Evolutionary conservation across 163 green algal species (phyloP), one percentile per base, ranked within the genome.

Genomic region (Trebouxiophyceae sp.): DNA sequence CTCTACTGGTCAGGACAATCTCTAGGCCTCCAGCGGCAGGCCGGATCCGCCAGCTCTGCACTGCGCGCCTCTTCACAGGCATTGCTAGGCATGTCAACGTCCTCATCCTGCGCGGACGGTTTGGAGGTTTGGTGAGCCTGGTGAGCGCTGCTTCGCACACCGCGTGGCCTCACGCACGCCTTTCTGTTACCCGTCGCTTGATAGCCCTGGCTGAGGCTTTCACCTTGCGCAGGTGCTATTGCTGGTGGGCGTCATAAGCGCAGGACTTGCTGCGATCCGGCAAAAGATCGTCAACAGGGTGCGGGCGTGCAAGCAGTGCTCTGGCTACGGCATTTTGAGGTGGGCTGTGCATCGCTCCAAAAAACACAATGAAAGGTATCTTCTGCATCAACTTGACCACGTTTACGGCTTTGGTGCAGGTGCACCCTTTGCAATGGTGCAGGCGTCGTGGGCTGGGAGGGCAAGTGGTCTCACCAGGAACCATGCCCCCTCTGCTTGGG

Each of bases 401-500:
- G 22, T 16, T 2, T 44, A 24, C 12, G 5, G 7, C 2, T 44
- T 8, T 24, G 28, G 1, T 28, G 62, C 62, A 74, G 68, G 62
- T 91, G 84, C 71, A 67, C 76, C 6, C 68, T 91, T 16, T 91
- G 84, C 57, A 69, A 75, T 28, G 84, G 84, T 3, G 57, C 62
- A 5, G 84, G 84, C 28, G 59, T 63, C 1, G 82, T 91, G 22
- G 77, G 84, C 32, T 91, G 82, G 82, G 71, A 82, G n/a, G 79
- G 71, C 28, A 86, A 86, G 65, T 76, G 80, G 76, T 72, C 57
- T 24, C 71, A 84, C 66, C 67, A 65, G 50, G 80, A 89, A 44
- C 73, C 73, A 4, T 91, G 84, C 59, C 84, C 84, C 1, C 75
- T 88, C 50, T 91, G 84, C 68, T 63, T 87, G 24, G 82, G 82